phyloP scores from a whole-genome alignment of 2,329 filamentous ascomycete genomes.

The Sarocladiaceae sp. region DNA sequence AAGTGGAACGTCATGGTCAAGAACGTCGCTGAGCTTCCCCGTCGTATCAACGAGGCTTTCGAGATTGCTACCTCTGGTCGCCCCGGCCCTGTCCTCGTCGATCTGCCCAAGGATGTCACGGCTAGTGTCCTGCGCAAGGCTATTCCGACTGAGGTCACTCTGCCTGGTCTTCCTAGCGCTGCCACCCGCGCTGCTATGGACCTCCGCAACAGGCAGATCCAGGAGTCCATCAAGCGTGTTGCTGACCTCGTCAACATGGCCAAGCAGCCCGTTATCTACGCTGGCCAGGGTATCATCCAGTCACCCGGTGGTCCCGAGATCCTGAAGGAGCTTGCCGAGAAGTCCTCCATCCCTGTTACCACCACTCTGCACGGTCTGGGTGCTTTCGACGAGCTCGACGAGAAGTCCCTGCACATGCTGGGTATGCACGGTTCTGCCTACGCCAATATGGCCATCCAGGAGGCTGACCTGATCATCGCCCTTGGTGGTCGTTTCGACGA shows the following conservation, averaged over 20 bases:
- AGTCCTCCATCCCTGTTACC: slow-evolving; percentile 87
- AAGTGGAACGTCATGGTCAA: slow-evolving; percentile 99
- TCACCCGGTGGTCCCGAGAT: slow-evolving; percentile 74
- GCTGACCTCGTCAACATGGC: slow-evolving; percentile 80
- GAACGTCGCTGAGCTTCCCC: slow-evolving; percentile 86
- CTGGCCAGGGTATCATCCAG: slow-evolving; percentile 83
- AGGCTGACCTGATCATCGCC: slow-evolving; percentile 92
- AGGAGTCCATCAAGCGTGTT: slow-evolving; percentile 69
- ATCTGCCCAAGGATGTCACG: slow-evolving; percentile 94
- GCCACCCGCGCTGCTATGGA: slow-evolving; percentile 79
- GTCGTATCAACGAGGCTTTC: slow-evolving; percentile 95
- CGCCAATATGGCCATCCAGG: slow-evolving; percentile 97
- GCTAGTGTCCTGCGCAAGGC: slow-evolving; percentile 77
- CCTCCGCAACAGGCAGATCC: slow-evolving; percentile 66
- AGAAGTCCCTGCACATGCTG: slow-evolving; percentile 95
- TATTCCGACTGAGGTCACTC: slow-evolving; percentile 70
- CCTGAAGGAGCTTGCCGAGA: slow-evolving; percentile 83
- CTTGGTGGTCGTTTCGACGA: slow-evolving; percentile 94
- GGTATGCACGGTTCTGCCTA: slow-evolving; percentile 98
- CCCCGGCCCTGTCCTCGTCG: slow-evolving; percentile 90
- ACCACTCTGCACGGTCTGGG: slow-evolving; percentile 94
- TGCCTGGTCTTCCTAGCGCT: slow-evolving; percentile 79
- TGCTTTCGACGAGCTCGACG: slow-evolving; percentile 86
- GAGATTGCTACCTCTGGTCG: slow-evolving; percentile 94
- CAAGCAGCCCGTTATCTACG: slow-evolving; percentile 94